Evolutionary conservation across 1,284 basidiomycete genomes (phyloP).

Genomic region (Pyrrhoderma noxium): DNA sequence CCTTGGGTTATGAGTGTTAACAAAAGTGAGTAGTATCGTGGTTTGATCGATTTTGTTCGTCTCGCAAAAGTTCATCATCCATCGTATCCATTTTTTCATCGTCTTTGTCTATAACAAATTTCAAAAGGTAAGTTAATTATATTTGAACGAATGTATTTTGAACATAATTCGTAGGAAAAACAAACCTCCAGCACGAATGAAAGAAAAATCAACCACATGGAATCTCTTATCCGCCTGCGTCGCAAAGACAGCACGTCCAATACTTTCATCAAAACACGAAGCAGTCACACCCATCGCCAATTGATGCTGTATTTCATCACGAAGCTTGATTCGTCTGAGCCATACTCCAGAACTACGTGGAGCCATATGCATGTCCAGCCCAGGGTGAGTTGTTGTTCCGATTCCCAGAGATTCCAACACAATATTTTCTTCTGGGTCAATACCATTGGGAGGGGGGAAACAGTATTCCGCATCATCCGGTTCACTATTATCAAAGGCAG

Average conservation of each 20-base stretch:
- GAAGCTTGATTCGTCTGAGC: constrained; percentile 13
- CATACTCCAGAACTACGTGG: background rate
- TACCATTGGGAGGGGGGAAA: too few relatives aligned
- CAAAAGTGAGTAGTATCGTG: too few relatives aligned
- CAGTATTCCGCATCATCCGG: too few relatives aligned
- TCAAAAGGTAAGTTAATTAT: too few relatives aligned
- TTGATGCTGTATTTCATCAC: constrained; percentile 12
- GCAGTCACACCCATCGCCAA: constrained; percentile 25
- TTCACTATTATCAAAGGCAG: too few relatives aligned
- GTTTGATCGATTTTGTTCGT: too few relatives aligned
- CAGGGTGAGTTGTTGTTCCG: background rate
- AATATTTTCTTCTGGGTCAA: background rate
- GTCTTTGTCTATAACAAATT: too few relatives aligned
- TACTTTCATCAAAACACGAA: constrained; percentile 39
- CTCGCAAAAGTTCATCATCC: too few relatives aligned
- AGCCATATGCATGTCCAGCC: background rate
- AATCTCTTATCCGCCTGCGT: constrained; percentile 25
- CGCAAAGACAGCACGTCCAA: constrained; percentile 34
- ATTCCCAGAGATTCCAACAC: background rate
- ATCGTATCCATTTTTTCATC: too few relatives aligned
- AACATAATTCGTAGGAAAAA: background rate
- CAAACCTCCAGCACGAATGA: constrained; percentile 31
- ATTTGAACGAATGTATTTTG: background rate
- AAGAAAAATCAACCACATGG: constrained; percentile 34
- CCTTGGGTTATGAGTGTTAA: too few relatives aligned